Evolutionary conservation across 768 basidiomycete genomes (phyloP).

Genomic region (Coprinellus aureogranulatus): DNA sequence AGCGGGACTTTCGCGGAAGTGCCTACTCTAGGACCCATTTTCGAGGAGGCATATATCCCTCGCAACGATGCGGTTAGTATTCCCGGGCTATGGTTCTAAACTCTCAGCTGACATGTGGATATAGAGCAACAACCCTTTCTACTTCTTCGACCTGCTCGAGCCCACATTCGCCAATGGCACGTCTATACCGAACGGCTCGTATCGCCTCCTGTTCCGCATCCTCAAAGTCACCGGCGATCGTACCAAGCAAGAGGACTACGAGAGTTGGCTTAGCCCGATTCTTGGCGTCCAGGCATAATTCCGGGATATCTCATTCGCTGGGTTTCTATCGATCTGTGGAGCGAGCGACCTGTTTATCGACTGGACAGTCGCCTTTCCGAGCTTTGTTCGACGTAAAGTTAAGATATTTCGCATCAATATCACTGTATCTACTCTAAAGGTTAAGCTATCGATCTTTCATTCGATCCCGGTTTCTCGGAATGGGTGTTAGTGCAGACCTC

Average conservation of each 20-base stretch:
- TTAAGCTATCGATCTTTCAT: no score
- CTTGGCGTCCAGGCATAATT: not conserved
- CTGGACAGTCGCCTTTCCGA: no score
- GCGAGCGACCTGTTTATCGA: no score
- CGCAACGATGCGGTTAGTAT: constrained; percentile 44
- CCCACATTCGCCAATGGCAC: constrained; percentile 46
- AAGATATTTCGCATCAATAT: no score
- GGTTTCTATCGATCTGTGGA: no score
- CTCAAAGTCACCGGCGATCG: constrained; percentile 43
- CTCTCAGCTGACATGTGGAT: constrained; percentile 7
- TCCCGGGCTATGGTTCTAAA: not conserved
- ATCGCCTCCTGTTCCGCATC: constrained; percentile 40
- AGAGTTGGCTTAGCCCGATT: constrained; percentile 19
- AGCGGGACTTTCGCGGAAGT: constrained; percentile 40
- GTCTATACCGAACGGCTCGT: constrained; percentile 39
- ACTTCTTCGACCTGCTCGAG: constrained; percentile 23
- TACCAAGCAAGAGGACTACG: constrained; percentile 41
- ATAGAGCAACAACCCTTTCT: constrained; percentile 27
- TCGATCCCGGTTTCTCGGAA: no score
- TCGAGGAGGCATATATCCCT: constrained; percentile 44
- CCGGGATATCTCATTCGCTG: no score
- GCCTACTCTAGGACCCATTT: constrained; percentile 48
- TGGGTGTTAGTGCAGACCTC: no score
- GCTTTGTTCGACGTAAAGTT: no score
- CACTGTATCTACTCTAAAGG: no score